These are phyloP conservation scores for Alloascoidea hylecoeti DNA, from an alignment of 805 yeast genomes.

Conservation along the genomic window DNA sequence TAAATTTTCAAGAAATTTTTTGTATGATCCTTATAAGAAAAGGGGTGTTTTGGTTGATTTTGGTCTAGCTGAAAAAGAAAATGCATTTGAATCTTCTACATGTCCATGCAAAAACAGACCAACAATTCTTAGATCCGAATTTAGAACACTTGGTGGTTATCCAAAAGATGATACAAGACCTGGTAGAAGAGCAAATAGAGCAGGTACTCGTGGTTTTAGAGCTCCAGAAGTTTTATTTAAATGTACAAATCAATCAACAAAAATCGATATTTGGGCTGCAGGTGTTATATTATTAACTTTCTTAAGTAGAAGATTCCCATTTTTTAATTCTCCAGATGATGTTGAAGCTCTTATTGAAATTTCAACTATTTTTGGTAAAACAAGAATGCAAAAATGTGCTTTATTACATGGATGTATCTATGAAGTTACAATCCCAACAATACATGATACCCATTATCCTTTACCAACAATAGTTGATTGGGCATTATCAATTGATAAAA, in stretches of 20 bases:
- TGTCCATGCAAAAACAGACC: conserved; percentile 13
- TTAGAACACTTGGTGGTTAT: conserved; percentile 43
- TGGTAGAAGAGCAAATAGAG: conserved; percentile 88
- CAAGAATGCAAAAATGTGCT: conserved; percentile 63
- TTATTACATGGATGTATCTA: conserved; percentile 79
- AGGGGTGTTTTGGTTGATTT: conserved; percentile 83
- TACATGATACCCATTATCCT: conserved; percentile 27
- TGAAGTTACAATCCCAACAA: conserved; percentile 45
- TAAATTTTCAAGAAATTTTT: conserved; percentile 55
- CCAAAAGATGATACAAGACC: conserved; percentile 81
- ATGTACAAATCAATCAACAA: conserved; percentile 66
- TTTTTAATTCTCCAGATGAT: conserved; percentile 90
- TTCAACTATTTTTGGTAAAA: conserved; percentile 65
- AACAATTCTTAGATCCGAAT: conserved; percentile 9
- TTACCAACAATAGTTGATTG: conserved; percentile 26
- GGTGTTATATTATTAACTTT: conserved; percentile 79
- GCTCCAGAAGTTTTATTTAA: conserved; percentile 89
- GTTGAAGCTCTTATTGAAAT: conserved; percentile 82
- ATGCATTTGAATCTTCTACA: conserved; percentile 4
- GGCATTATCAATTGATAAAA: conserved; percentile 16
- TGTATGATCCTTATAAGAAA: conserved; percentile 50
- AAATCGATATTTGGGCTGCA: conserved; percentile 85
- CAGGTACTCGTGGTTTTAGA: conserved; percentile 91
- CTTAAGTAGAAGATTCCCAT: conserved; percentile 72
- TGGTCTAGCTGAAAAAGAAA: conserved; percentile 70